Evolutionary conservation across 2,329 filamentous ascomycete genomes (phyloP), one percentile per base, ranked within the genome.

Genomic region (Penicillium palitans): DNA sequence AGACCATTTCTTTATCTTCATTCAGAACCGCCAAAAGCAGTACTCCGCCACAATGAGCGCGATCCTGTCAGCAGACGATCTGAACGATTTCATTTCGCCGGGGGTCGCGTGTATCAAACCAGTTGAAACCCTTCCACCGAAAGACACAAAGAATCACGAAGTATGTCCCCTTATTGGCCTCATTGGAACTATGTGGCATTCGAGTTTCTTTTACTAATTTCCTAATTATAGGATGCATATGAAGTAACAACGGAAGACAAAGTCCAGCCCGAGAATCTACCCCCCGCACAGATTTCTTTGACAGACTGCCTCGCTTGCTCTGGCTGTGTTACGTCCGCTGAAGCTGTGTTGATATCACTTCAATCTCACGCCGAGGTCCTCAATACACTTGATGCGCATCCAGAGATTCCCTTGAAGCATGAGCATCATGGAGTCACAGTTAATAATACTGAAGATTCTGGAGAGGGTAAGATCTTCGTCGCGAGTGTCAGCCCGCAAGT

Each of bases 61-160:
- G 62, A 99, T 99, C 70, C 89, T 99, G 70, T 98, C 93, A 57
- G 89, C 90, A 70, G 93, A 99, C 80, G 93, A 97, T 75, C 83
- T 99, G 61, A 99, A 99, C 81, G 95, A 99, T 82, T 99, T 99
- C 80, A 99, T 99, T 74, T 95, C 90, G 57, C 95, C 95, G 15
- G 93, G 93, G 62, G 93, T 99, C 71, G 95, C 95, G 62, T 99
- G 95, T 79, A 98, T 99, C 77, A 98, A 99, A 72, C 95, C 95
- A 29, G 84, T 99, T 73, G 95, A 99, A 76, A 96, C 91, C 2
- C 85, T 99, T 15, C 93, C 95, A 2, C 77, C 83, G 50, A 81
- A 84, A 64, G 78, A 84, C 35, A 76, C 84, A 25, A 74, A 79
- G 51, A 76, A 78, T 25, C 66, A 72, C 54, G 73, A 77, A 61